Conservation (phyloP, 148 eudicot genomes). For the Camellia granthamiana region DNA sequence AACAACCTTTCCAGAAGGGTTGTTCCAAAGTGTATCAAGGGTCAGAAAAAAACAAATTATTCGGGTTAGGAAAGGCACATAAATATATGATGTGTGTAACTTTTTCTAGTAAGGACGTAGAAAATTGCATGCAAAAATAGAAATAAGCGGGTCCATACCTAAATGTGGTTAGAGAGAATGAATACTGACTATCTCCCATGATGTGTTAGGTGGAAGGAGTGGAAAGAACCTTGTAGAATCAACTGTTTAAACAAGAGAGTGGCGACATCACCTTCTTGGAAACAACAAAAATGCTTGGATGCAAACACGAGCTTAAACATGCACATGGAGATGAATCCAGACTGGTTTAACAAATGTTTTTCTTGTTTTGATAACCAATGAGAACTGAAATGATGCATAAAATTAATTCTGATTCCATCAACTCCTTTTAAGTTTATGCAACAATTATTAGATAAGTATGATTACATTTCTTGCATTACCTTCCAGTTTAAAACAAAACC, state of each 20-base stretch:
- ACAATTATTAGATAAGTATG: neutral
- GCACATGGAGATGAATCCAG: neutral
- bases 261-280: neutral
- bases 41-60: neutral
- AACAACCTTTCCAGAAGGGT: conserved; percentile 95
- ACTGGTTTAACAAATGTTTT: neutral
- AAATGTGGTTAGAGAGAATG: conserved; percentile 97
- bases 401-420: neutral
- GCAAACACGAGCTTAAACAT: neutral
- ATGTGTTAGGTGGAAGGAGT: neutral
- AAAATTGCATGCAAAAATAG: neutral
- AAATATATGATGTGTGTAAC: neutral
- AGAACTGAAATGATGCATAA: neutral
- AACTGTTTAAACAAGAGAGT: neutral
- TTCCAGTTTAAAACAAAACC: neutral
- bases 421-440: neutral
- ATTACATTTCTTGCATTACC: neutral
- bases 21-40: conserved; percentile 14
- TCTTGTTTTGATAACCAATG: neutral
- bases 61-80: neutral
- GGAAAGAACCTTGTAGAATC: neutral
- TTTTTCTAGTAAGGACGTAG: neutral
- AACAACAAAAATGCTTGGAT: neutral
- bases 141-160: conserved; percentile 37
- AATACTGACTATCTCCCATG: conserved; percentile 98